phyloP scores from a whole-genome alignment of 805 yeast species.

The Starmerella scarabaei region DNA sequence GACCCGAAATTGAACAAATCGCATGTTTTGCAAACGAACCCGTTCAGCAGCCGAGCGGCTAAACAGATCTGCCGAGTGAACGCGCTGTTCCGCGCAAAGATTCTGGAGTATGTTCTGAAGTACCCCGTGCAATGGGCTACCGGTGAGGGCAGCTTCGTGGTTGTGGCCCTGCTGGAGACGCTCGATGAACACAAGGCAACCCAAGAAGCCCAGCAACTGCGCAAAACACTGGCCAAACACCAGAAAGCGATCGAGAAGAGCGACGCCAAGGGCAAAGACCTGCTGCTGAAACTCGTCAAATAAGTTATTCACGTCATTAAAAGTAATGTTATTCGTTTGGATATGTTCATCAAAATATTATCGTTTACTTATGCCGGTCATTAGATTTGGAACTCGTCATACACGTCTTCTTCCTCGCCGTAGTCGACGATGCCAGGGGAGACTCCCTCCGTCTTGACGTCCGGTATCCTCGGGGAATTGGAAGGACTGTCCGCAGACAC shows the following conservation, averaged over 20 bases:
- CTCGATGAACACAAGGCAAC: conserved; percentile 30
- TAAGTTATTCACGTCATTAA: neutral
- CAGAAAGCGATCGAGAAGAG: conserved; percentile 19
- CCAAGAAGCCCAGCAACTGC: conserved; percentile 30
- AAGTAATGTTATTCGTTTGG: neutral
- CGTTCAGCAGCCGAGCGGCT: conserved; percentile 19
- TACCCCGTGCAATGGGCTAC: conserved; percentile 56
- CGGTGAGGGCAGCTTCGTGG: conserved; percentile 61
- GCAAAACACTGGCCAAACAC: conserved; percentile 38
- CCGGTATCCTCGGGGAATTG: conserved; percentile 1
- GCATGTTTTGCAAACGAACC: conserved; percentile 39
- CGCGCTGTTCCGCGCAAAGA: conserved; percentile 38
- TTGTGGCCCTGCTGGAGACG: conserved; percentile 67
- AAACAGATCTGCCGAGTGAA: conserved; percentile 15
- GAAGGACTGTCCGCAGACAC: neutral
- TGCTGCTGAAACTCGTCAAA: conserved; percentile 23
- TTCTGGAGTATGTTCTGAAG: conserved; percentile 41
- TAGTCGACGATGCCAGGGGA: conserved; percentile 9
- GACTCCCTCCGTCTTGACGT: conserved; percentile 4
- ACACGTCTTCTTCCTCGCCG: conserved; percentile 9
- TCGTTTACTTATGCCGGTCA: neutral
- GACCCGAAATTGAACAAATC: conserved; percentile 52
- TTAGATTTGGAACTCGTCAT: conserved; percentile 13
- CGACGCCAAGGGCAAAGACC: conserved; percentile 27
- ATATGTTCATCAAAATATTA: no score